A percentile compares a stretch with the other conserved stretches of the same genome.
phyloP scores from a whole-genome alignment of 164 flowering plant genomes.

The Platanus orientalis region DNA sequence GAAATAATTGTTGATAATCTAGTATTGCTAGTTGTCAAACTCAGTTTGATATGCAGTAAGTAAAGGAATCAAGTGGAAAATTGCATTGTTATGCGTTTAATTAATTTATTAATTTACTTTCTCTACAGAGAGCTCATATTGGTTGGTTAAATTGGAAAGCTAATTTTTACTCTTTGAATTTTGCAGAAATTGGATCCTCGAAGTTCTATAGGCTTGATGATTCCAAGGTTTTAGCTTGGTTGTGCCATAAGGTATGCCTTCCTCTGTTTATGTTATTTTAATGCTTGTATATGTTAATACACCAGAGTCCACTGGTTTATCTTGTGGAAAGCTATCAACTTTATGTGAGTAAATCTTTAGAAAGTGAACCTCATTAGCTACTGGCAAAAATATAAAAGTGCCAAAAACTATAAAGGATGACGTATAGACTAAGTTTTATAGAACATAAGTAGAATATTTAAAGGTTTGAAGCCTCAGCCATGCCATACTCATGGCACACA shows the following conservation, averaged over 20 bases:
- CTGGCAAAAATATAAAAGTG: neutral
- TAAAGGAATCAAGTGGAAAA: neutral
- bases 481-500: too few relatives aligned
- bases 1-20: too few relatives aligned
- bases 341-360: neutral
- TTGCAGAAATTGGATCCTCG: constrained; percentile 68
- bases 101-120: too few relatives aligned
- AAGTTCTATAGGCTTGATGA: constrained; percentile 91
- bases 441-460: too few relatives aligned
- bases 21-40: too few relatives aligned
- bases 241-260: constrained; percentile 61
- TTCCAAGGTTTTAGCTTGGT: constrained; percentile 73
- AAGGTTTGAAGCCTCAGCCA: too few relatives aligned
- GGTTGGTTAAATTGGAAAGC: neutral
- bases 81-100: neutral
- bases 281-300: neutral
- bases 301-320: neutral
- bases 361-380: neutral
- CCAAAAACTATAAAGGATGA: too few relatives aligned
- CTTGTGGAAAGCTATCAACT: neutral
- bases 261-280: constrained; percentile 1
- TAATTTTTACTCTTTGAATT: neutral
- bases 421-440: too few relatives aligned
- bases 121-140: neutral
- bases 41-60: neutral